Evolutionary conservation across 1,284 basidiomycete species (phyloP), one percentile per base, ranked within the genome.

Genomic region (Boletellus dicymbophilus): DNA sequence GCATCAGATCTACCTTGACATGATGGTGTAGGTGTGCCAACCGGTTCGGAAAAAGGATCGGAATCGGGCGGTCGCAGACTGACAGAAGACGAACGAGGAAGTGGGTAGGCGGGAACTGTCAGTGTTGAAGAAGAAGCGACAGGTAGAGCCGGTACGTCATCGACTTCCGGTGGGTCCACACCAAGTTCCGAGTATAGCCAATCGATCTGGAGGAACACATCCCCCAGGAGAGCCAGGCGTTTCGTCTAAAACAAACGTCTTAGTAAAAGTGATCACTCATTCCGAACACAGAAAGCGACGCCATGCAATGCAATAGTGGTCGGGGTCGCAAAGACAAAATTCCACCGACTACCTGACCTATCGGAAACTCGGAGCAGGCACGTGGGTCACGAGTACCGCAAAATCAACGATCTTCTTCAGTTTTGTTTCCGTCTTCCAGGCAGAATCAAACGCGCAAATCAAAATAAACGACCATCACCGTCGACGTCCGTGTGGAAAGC

Each of bases 181-280:
- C 88, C 90, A 4, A 94, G 78, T 65, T 93, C 90, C 20, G 80
- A 77, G 59, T 91, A 80, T n/a, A 93, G 70, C 79, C 84, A 89
- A 61, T 90, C 86, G 30, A 93, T 84, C 51, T 91, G 85, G 16
- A 83, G 66, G 53, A 92, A 81, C 26, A 78, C 75, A 9, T 73
- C 68, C 3, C 81, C 80, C n/a, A 93, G 73, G 46, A 84, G 76
- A 37, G 76, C 71, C 26, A 88, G 72, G 30, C 91, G 83, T 63
- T 85, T 88, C 31, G 75, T 69, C 89, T 90, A 57, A 8, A 41
- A 34, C 47, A 45, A 27, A 37, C 0, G 6, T 23, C 51, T 53
- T 33, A 56, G 51, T 40, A 44, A 49, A 39, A n/a, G 37, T 30
- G 28, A 16, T 18, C 16, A 23, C 20, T 21, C 37, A 28, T n/a